Percentiles rank a stretch among this genome's conserved stretches.
Conservation (phyloP, 2,329 filamentous ascomycete species). For the Alternaria sp. region DNA sequence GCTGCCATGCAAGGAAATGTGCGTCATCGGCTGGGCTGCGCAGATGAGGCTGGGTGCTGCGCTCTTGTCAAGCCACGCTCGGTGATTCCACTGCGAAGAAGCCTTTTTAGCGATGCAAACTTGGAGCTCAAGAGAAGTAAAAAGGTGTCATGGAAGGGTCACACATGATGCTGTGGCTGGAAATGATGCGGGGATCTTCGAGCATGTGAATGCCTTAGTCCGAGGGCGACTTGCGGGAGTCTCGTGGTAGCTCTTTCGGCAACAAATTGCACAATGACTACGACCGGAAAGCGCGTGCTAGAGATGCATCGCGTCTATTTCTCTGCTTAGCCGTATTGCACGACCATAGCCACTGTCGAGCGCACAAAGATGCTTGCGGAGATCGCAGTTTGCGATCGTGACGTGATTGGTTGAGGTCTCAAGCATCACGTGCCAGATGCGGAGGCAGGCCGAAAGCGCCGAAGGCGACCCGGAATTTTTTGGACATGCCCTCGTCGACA, state of each 20-base stretch:
- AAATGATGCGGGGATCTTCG: conserved; percentile 28
- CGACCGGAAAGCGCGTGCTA: neutral
- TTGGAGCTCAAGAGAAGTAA: neutral
- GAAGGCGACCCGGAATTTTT: conserved; percentile 43
- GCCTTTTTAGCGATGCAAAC: neutral
- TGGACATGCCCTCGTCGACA: conserved; percentile 27
- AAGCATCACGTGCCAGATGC: conserved; percentile 35
- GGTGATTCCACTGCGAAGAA: neutral
- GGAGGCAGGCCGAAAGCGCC: conserved; percentile 37
- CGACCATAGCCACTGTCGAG: conserved; percentile 4
- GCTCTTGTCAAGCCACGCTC: conserved; percentile 27
- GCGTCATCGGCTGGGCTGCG: conserved; percentile 48
- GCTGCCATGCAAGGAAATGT: conserved; percentile 54
- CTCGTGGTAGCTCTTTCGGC: conserved; percentile 10
- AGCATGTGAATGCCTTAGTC: conserved; percentile 43
- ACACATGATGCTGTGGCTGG: conserved; percentile 27
- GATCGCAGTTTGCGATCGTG: conserved; percentile 41
- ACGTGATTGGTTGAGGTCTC: conserved; percentile 39
- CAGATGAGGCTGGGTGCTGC: conserved; percentile 35
- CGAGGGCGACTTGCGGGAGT: conserved; percentile 25
- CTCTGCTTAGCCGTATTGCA: neutral
- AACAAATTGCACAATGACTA: neutral
- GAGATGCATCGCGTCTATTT: neutral
- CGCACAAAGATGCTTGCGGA: conserved; percentile 7
- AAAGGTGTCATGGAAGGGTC: conserved; percentile 18